A percentile compares a stretch with the other conserved stretches of the same genome.
Evolutionary conservation across 2,329 filamentous ascomycete genomes (phyloP).

Genomic region (Hypoxylon sp.): DNA sequence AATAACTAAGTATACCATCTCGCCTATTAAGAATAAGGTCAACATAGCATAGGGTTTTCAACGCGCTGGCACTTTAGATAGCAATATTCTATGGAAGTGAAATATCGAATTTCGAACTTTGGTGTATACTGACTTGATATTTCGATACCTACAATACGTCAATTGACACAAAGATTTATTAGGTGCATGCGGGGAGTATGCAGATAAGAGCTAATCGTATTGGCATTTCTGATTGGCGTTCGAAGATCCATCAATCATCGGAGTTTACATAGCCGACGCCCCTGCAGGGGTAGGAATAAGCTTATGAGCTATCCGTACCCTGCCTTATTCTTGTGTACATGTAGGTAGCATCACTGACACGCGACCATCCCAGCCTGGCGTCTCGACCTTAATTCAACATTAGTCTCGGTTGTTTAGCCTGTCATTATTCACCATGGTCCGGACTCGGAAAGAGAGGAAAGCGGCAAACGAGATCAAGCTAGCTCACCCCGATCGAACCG

Average conservation of each 20-base stretch:
- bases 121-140: neutral
- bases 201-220: conserved; percentile 2
- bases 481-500: conserved; percentile 77
- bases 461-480: conserved; percentile 71
- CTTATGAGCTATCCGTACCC: conserved; percentile 5
- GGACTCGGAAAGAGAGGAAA: conserved; percentile 64
- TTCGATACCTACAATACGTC: conserved; percentile 15
- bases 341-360: conserved; percentile 17
- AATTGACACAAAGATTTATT: conserved; percentile 21
- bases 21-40: neutral
- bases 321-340: neutral
- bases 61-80: neutral
- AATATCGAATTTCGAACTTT: neutral
- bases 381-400: neutral
- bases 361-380: conserved; percentile 19
- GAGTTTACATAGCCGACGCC: conserved; percentile 5
- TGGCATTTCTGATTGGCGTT: conserved; percentile 11
- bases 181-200: neutral
- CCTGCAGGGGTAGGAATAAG: neutral
- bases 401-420: neutral
- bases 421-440: conserved; percentile 60
- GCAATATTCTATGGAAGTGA: neutral
- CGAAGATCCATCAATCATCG: neutral
- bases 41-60: neutral
- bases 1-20: neutral